Conservation (phyloP, 106 monocot genomes). For the Dendrobium nobile region DNA sequence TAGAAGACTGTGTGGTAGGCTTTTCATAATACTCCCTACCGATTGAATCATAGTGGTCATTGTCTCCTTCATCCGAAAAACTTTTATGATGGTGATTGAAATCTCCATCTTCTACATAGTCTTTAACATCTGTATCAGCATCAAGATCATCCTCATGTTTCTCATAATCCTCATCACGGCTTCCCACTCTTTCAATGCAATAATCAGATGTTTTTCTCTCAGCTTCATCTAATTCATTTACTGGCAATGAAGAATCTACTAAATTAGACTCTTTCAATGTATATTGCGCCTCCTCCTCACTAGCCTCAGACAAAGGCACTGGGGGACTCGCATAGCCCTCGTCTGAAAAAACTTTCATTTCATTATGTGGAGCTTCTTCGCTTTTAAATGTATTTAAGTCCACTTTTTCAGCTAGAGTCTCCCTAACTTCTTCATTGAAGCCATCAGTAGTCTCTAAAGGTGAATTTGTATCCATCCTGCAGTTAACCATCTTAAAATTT, state of each 20-base stretch:
- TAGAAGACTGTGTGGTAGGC: neutral
- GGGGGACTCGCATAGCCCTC: neutral
- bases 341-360: neutral
- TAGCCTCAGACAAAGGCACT: neutral
- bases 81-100: neutral
- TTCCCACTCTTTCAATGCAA: neutral
- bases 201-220: neutral
- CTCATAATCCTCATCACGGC: neutral
- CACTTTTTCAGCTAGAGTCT: neutral
- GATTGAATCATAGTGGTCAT: neutral
- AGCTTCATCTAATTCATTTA: neutral
- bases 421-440: constrained; percentile 1
- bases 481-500: neutral
- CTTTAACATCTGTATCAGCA: neutral
- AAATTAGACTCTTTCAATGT: neutral
- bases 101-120: neutral
- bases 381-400: constrained; percentile 1
- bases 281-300: neutral
- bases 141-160: neutral
- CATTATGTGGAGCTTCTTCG: neutral
- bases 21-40: neutral
- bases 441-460: neutral
- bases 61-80: neutral
- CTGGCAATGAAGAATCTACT: neutral
- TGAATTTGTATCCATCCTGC: constrained; percentile 7